A percentile compares a stretch with the other conserved stretches of the same genome.
phyloP scores from a whole-genome alignment of 2,329 filamentous ascomycete species.

The Fonsecaea nubica region DNA sequence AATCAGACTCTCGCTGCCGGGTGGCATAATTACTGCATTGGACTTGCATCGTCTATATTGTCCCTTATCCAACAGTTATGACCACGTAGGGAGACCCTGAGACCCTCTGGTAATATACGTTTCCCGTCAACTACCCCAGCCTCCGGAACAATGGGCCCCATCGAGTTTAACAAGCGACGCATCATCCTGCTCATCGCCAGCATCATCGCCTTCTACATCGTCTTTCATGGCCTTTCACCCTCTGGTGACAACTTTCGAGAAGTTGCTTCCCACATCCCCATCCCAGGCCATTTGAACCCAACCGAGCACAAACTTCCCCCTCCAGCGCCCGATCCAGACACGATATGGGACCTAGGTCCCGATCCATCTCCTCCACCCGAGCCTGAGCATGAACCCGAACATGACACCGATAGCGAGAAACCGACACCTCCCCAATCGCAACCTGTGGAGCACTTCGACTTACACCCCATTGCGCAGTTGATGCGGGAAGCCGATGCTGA shows the following conservation, averaged over 20 bases:
- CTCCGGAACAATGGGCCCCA: conserved; percentile 35
- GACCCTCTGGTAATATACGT: background rate
- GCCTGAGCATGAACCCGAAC: conserved; percentile 4
- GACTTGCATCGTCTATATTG: background rate
- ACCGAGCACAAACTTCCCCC: conserved; percentile 27
- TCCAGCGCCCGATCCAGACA: conserved; percentile 26
- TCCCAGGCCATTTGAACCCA: conserved; percentile 25
- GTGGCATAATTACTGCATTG: background rate
- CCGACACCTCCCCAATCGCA: conserved; percentile 13
- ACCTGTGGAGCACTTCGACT: conserved; percentile 35
- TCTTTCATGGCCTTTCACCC: conserved; percentile 36
- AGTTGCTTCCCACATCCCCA: conserved; percentile 29
- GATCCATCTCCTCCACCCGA: conserved; percentile 18
- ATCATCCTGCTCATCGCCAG: conserved; percentile 38
- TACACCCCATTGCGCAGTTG: conserved; percentile 45
- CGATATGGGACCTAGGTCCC: conserved; percentile 31
- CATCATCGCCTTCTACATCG: conserved; percentile 36
- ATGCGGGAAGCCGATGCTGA: conserved; percentile 47
- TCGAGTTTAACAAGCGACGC: conserved; percentile 40
- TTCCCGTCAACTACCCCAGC: background rate
- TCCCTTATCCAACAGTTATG: background rate
- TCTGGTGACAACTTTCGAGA: conserved; percentile 21
- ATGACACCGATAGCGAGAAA: conserved; percentile 1
- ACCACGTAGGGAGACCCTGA: background rate
- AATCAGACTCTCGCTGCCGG: background rate